Evolutionary conservation across 2,329 filamentous ascomycete genomes (phyloP).

Genomic region (Fusarium sp.): DNA sequence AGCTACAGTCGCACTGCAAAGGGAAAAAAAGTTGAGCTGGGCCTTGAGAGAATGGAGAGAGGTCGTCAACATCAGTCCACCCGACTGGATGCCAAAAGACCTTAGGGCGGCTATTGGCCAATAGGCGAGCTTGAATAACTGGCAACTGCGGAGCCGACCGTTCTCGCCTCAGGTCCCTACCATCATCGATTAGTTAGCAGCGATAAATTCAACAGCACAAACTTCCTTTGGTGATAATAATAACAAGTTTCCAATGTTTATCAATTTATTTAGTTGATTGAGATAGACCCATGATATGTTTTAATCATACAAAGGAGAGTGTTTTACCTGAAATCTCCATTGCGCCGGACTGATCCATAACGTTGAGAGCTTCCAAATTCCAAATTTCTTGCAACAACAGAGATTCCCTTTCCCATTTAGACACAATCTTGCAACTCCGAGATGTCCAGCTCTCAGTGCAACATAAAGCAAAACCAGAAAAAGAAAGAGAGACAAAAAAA

Average conservation of each 20-base stretch:
- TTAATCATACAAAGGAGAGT: slow-evolving; percentile 9
- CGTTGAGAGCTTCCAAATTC: slow-evolving; percentile 18
- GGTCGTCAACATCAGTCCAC: slow-evolving; percentile 42
- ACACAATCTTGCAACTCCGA: slow-evolving; percentile 35
- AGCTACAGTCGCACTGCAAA: slow-evolving; percentile 11
- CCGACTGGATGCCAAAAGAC: slow-evolving; percentile 17
- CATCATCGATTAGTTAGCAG: slow-evolving; percentile 26
- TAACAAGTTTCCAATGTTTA: neutral
- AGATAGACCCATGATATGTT: slow-evolving; percentile 17
- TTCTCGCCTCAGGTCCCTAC: slow-evolving; percentile 23
- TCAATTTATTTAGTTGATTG: slow-evolving; percentile 25
- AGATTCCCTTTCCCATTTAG: slow-evolving; percentile 18
- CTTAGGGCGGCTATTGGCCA: slow-evolving; percentile 17
- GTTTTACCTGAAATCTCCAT: slow-evolving; percentile 16
- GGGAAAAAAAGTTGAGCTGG: slow-evolving; percentile 27
- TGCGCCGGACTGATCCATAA: slow-evolving; percentile 15
- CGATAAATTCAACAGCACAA: too few species aligned
- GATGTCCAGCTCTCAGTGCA: slow-evolving; percentile 39
- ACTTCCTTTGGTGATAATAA: too few species aligned
- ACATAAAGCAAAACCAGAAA: slow-evolving; percentile 9
- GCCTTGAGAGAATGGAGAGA: slow-evolving; percentile 13
- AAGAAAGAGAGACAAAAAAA: neutral
- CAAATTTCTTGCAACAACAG: slow-evolving; percentile 17
- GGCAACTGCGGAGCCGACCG: slow-evolving; percentile 14
- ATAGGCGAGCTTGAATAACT: slow-evolving; percentile 3